Percentiles rank a stretch among this genome's conserved stretches.
These are phyloP conservation scores for Aspergillus ellipticus DNA, from an alignment of 495 filamentous ascomycete species.

Conservation along the genomic window DNA sequence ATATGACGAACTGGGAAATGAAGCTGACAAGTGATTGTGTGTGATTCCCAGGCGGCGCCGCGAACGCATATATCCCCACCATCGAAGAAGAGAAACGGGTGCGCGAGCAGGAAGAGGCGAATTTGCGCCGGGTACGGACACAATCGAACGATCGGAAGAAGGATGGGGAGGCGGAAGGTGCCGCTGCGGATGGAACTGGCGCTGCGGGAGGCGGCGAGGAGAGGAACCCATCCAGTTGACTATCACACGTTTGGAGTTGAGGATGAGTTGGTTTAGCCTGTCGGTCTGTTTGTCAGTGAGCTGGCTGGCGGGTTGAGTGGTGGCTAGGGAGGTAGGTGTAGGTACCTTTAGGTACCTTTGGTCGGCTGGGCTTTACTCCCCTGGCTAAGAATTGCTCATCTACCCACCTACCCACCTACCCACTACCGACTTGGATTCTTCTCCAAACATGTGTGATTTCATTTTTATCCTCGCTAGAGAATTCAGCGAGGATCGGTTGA, in stretches of 20 bases:
- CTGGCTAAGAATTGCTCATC: too few species aligned
- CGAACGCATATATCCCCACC: conserved; percentile 42
- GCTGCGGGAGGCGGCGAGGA: neutral
- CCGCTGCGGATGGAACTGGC: conserved; percentile 15
- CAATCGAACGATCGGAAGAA: conserved; percentile 36
- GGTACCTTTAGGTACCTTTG: too few species aligned
- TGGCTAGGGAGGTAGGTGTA: neutral
- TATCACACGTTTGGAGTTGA: conserved; percentile 6
- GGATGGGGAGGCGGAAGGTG: conserved; percentile 30
- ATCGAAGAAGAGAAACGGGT: conserved; percentile 36
- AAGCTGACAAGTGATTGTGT: neutral
- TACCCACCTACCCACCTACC: too few species aligned
- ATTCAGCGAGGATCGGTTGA: too few species aligned
- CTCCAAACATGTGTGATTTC: neutral
- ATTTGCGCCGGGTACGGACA: conserved; percentile 35
- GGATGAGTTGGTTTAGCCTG: neutral
- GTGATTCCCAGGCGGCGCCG: conserved; percentile 34
- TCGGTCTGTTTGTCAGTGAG: neutral
- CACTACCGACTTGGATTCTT: neutral
- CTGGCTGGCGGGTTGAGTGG: neutral
- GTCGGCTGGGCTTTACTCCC: too few species aligned
- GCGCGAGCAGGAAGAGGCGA: conserved; percentile 33
- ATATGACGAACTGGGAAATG: too few species aligned
- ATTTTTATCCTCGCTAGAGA: neutral
- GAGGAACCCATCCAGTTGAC: conserved; percentile 1